Conservation (phyloP, 2,329 filamentous ascomycete genomes). For the Lachnellula subtilissima region DNA sequence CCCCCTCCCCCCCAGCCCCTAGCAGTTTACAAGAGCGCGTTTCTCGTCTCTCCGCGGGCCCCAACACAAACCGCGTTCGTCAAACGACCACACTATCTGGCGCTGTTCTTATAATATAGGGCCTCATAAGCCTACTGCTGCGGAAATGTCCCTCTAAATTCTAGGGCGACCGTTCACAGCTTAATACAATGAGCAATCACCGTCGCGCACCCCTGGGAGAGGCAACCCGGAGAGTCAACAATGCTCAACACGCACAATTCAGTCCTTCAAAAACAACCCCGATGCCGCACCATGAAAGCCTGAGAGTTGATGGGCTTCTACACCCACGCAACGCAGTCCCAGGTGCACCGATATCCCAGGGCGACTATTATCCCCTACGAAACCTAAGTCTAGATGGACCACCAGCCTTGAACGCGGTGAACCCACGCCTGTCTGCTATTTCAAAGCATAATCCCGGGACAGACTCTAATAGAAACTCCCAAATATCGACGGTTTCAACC, state of each 20-base stretch:
- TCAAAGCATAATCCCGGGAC: constrained; percentile 29
- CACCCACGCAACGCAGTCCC: constrained; percentile 11
- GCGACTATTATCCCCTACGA: constrained; percentile 7
- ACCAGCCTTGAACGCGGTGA: constrained; percentile 28
- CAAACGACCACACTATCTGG: neutral
- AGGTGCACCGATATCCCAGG: constrained; percentile 10
- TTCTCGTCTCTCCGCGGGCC: neutral
- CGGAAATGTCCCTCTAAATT: neutral
- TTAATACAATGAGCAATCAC: constrained; percentile 19
- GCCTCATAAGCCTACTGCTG: neutral
- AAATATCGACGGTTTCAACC: constrained; percentile 35
- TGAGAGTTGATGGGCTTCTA: constrained; percentile 17
- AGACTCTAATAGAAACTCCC: constrained; percentile 36
- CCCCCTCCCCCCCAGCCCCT: neutral
- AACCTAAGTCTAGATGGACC: constrained; percentile 18
- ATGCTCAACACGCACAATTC: constrained; percentile 15
- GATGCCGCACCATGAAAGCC: constrained; percentile 26
- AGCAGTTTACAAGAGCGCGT: neutral
- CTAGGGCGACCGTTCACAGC: neutral
- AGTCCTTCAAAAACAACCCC: constrained; percentile 12
- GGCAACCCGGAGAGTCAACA: constrained; percentile 30
- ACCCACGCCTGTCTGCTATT: constrained; percentile 32
- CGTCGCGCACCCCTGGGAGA: constrained; percentile 31
- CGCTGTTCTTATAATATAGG: neutral
- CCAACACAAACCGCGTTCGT: neutral